Percentiles rank a stretch among this genome's conserved stretches.
Conservation (phyloP, 2,329 filamentous ascomycete species). For the Colletotrichum sp. region DNA sequence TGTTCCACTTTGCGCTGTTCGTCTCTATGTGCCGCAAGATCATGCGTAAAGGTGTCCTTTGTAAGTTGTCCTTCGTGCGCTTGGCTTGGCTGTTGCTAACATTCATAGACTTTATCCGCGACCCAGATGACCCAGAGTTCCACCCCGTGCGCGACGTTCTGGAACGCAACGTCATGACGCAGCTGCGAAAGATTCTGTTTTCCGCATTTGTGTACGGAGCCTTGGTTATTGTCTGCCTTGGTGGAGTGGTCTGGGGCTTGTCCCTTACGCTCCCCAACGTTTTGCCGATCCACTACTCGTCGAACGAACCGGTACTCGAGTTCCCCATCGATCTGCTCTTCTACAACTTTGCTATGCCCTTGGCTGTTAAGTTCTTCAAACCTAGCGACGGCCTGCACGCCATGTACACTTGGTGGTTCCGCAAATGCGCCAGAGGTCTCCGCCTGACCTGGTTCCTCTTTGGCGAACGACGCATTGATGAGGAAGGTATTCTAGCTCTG, state of each 20-base stretch:
- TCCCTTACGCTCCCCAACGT: conserved; percentile 70
- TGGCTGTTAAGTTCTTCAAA: conserved; percentile 83
- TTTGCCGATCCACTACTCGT: conserved; percentile 91
- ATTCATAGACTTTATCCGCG: conserved; percentile 84
- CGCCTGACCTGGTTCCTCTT: conserved; percentile 94
- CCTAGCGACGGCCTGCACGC: conserved; percentile 83
- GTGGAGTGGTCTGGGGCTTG: conserved; percentile 95
- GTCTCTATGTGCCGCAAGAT: conserved; percentile 99
- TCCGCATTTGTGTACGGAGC: conserved; percentile 95
- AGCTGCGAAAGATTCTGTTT: conserved; percentile 94
- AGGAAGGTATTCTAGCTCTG: conserved; percentile 74
- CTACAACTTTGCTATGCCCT: conserved; percentile 94
- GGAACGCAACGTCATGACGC: conserved; percentile 88
- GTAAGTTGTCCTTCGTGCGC: conserved; percentile 53
- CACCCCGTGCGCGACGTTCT: conserved; percentile 96
- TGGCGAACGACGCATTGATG: conserved; percentile 78
- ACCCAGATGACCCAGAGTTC: conserved; percentile 97
- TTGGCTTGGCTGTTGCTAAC: conserved; percentile 26
- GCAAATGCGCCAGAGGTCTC: conserved; percentile 78
- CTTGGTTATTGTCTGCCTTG: conserved; percentile 89
- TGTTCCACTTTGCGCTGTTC: conserved; percentile 99
- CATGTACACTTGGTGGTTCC: conserved; percentile 97
- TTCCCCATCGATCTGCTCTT: conserved; percentile 94
- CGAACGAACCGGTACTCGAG: conserved; percentile 89
- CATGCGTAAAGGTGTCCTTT: conserved; percentile 91